These are phyloP conservation scores for Suillus subalutaceus DNA, from an alignment of 768 basidiomycete species.

Conservation along the genomic window DNA sequence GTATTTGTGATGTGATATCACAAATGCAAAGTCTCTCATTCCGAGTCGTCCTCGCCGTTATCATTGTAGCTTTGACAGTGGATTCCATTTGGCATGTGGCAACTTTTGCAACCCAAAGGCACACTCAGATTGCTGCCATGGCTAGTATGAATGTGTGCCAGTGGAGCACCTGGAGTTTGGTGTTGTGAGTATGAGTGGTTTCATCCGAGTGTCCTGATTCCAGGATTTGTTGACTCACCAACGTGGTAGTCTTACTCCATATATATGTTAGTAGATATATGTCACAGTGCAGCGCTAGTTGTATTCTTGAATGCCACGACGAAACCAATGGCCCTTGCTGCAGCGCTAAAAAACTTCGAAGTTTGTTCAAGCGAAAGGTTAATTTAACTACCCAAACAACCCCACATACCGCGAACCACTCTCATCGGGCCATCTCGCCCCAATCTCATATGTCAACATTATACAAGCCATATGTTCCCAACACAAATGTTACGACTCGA, in stretches of 20 bases:
- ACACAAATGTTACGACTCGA: not conserved
- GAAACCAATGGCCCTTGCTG: no score
- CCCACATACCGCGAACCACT: not conserved
- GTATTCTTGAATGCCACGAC: no score
- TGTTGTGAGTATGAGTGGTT: not conserved
- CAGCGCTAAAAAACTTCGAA: no score
- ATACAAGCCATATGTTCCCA: constrained; percentile 21
- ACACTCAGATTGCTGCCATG: no score
- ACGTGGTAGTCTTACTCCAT: not conserved
- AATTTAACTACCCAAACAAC: not conserved
- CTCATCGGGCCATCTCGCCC: not conserved
- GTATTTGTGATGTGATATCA: not conserved
- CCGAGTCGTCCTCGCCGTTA: not conserved
- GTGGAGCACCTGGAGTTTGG: no score
- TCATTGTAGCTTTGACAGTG: not conserved
- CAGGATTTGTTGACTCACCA: not conserved
- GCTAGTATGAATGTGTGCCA: not conserved
- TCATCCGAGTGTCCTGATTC: not conserved
- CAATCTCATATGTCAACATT: constrained; percentile 10
- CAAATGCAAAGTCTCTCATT: not conserved
- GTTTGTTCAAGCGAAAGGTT: no score
- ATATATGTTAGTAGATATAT: no score
- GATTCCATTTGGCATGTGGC: no score
- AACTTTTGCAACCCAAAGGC: no score
- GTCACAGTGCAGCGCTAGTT: no score